Percentiles rank a stretch among this genome's conserved stretches.
Evolutionary conservation across 1,284 basidiomycete species (phyloP).

Genomic region (Cutaneotrichosporon sp.): DNA sequence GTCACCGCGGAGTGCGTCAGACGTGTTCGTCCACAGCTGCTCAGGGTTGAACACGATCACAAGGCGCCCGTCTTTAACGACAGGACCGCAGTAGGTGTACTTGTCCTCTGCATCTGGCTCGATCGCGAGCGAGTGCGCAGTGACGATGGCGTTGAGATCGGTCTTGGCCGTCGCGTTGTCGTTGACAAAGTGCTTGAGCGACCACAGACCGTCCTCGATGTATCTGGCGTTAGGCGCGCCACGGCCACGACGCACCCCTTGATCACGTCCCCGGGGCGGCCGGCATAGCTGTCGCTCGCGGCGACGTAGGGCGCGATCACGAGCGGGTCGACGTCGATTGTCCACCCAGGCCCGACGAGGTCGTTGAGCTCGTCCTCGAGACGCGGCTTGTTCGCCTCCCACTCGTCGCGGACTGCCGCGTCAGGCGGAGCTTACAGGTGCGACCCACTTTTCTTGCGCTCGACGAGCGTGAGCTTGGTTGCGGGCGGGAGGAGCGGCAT

Average conservation of each 20-base stretch:
- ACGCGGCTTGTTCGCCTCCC: neutral
- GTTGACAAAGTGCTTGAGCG: neutral
- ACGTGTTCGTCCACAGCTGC: neutral
- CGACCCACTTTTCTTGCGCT: slow-evolving; percentile 7
- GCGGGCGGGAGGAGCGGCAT: slow-evolving; percentile 2
- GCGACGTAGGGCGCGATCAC: slow-evolving; percentile 2
- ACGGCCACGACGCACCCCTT: neutral
- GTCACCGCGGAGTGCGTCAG: neutral
- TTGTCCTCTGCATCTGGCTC: slow-evolving; percentile 1
- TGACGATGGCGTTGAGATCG: neutral
- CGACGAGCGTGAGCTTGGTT: slow-evolving; percentile 8
- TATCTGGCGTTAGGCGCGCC: neutral
- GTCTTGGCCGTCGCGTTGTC: neutral
- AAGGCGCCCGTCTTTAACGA: slow-evolving; percentile 3
- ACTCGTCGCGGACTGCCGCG: slow-evolving; percentile 8
- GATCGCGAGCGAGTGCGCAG: neutral
- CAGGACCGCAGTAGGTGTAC: slow-evolving; percentile 7
- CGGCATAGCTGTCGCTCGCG: neutral
- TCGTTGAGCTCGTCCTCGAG: neutral
- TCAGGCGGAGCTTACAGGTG: neutral
- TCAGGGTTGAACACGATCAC: slow-evolving; percentile 4
- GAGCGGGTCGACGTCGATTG: slow-evolving; percentile 7
- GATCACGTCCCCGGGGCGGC: slow-evolving; percentile 1
- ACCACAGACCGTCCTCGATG: neutral
- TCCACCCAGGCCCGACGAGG: slow-evolving; percentile 2